Conservation (phyloP, 352 stramenopile species). For the Phytophthora colocasiae region DNA sequence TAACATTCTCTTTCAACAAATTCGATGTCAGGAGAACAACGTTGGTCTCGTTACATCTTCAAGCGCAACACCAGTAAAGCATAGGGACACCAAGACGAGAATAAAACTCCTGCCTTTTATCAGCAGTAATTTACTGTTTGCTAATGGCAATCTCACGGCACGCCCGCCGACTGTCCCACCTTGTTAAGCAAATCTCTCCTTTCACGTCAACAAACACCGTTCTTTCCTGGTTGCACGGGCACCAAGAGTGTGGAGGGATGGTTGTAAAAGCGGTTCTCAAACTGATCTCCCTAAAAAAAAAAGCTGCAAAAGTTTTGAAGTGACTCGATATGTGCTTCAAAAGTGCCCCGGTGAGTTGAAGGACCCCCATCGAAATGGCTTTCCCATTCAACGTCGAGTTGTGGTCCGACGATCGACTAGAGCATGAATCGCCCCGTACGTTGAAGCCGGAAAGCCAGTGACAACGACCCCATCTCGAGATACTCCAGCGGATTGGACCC, state of each 20-base stretch:
- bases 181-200: neutral
- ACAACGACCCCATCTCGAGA: constrained; percentile 34
- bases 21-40: too few species aligned
- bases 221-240: neutral
- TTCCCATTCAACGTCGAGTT: constrained; percentile 10
- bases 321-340: too few species aligned
- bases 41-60: neutral
- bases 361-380: constrained; percentile 17
- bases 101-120: too few species aligned
- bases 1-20: neutral
- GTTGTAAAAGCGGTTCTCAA: too few species aligned
- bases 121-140: too few species aligned
- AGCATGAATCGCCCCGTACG: neutral
- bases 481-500: constrained; percentile 21
- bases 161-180: too few species aligned
- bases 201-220: neutral
- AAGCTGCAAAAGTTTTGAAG: too few species aligned
- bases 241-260: too few species aligned
- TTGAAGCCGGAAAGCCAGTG: constrained; percentile 32
- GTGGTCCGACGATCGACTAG: constrained; percentile 29
- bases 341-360: neutral
- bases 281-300: too few species aligned
- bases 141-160: too few species aligned
- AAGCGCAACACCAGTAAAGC: too few species aligned
- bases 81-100: too few species aligned